phyloP scores from a whole-genome alignment of 1,284 basidiomycete genomes.

The Puccinia hordei region DNA sequence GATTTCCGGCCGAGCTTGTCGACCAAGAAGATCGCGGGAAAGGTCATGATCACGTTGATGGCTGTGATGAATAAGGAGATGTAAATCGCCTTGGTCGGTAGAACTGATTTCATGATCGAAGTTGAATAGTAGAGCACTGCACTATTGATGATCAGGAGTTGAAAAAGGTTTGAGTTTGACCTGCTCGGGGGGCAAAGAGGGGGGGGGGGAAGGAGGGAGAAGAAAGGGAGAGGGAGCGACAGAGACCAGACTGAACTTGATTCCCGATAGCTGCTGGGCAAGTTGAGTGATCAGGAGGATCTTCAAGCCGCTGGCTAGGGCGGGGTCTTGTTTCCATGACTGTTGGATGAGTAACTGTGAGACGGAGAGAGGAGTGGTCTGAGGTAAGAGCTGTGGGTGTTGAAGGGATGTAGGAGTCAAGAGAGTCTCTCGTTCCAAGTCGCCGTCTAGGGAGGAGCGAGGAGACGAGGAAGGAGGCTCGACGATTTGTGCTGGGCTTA shows the following conservation, averaged over 20 bases:
- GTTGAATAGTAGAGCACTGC: slow-evolving; percentile 85
- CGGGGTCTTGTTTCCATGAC: slow-evolving; percentile 29
- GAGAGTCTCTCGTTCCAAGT: slow-evolving; percentile 13
- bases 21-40: slow-evolving; percentile 80
- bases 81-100: slow-evolving; percentile 75
- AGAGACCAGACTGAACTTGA: slow-evolving; percentile 49
- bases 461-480: neutral
- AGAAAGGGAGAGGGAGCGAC: neutral
- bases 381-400: slow-evolving; percentile 1
- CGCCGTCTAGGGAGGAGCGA: neutral
- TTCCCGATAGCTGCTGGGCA: slow-evolving; percentile 49
- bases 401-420: neutral
- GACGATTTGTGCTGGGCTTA: too few relatives aligned
- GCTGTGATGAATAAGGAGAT: slow-evolving; percentile 71
- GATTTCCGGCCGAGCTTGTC: slow-evolving; percentile 64
- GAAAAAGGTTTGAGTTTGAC: neutral
- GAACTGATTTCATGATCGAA: slow-evolving; percentile 73
- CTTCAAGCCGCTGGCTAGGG: slow-evolving; percentile 24
- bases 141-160: slow-evolving; percentile 54
- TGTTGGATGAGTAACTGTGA: neutral
- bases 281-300: slow-evolving; percentile 41
- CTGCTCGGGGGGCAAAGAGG: too few relatives aligned
- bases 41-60: slow-evolving; percentile 74
- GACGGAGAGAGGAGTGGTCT: neutral
- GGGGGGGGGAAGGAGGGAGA: too few relatives aligned